Evolutionary conservation across 2,329 filamentous ascomycete genomes (phyloP), one percentile per base, ranked within the genome.

Genomic region (Talaromyces verruculosus): DNA sequence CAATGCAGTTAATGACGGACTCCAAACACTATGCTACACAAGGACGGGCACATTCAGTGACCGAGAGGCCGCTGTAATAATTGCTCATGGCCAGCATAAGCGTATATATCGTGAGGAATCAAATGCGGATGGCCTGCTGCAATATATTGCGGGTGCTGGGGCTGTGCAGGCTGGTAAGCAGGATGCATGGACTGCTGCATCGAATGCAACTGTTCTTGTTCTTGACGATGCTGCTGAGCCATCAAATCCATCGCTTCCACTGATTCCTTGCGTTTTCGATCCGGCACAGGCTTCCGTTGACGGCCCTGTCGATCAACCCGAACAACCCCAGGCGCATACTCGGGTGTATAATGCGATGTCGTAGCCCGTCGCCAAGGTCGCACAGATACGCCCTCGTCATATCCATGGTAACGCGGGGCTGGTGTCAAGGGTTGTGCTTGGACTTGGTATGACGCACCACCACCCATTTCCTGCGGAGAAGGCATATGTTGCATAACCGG

Each of bases 311-410:
- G 71, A 41, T 69, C 69, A 28, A 68, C 63, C 49, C 68, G 68
- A 28, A 68, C 57, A 61, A 69, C 65, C 17, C 65, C 67, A 25
- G 63, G 62, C 39, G 66, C 60, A 25, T 65, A 59, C 43, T 70
- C 68, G 22, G 69, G 67, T 60, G 57, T 60, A 65, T 75, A 74
- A 15, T 74, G 70, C n/a, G 72, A 67, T 28, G 72, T 72, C 66
- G 73, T 69, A 28, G 70, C 69, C 4, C 72, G 74, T 57, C 72
- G 72, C 74, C 74, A 78, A 19, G 70, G 66, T 66, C 73, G 61
- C 19, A 67, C 53, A 33, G 60, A n/a, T 10, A 51, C 43, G 22
- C 41, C 49, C 37, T 66, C 43, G 22, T 66, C 65, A 43, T 43
- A 63, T 4, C 39, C 35, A 37, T 63, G 65, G 35, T 63, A 63